phyloP scores from a whole-genome alignment of 2,329 filamentous ascomycete species.

The Emericellopsis cladophorae region DNA sequence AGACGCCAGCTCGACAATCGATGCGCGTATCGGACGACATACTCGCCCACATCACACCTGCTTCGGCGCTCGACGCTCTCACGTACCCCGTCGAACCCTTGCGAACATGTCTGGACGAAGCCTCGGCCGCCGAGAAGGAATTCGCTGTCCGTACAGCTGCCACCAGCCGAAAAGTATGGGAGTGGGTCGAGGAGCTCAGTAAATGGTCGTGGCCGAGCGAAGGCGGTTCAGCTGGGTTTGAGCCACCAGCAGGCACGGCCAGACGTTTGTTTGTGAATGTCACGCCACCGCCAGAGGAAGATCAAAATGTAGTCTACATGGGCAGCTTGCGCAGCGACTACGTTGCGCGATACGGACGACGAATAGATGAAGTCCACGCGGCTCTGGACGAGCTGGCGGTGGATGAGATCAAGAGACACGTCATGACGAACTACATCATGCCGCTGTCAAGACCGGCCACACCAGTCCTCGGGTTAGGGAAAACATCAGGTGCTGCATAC shows the following conservation, averaged over 20 bases:
- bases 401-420: slow-evolving; percentile 81
- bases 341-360: slow-evolving; percentile 55
- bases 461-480: slow-evolving; percentile 13
- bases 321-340: slow-evolving; percentile 57
- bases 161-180: slow-evolving; percentile 57
- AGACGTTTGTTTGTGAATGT: slow-evolving; percentile 6
- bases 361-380: slow-evolving; percentile 60
- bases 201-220: slow-evolving; percentile 43
- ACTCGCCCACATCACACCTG: slow-evolving; percentile 47
- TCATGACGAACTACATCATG: slow-evolving; percentile 68
- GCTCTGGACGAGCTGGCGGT: slow-evolving; percentile 60
- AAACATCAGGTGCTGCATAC: slow-evolving; percentile 32
- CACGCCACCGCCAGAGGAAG: slow-evolving; percentile 7
- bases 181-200: slow-evolving; percentile 63
- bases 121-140: slow-evolving; percentile 53
- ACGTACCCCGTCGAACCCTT: slow-evolving; percentile 37
- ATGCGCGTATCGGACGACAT: slow-evolving; percentile 39
- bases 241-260: slow-evolving; percentile 28
- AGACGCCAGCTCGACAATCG: slow-evolving; percentile 29
- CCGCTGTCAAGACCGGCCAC: slow-evolving; percentile 28
- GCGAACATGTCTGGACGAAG: slow-evolving; percentile 46
- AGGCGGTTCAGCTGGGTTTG: slow-evolving; percentile 40
- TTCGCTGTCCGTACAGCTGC: slow-evolving; percentile 59
- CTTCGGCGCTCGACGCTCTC: slow-evolving; percentile 48
- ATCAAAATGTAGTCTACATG: slow-evolving; percentile 36